Evolutionary conservation across 371 early-diverging fungal genomes (phyloP), one percentile per base, ranked within the genome.

Genomic region (Mortierella sp.): DNA sequence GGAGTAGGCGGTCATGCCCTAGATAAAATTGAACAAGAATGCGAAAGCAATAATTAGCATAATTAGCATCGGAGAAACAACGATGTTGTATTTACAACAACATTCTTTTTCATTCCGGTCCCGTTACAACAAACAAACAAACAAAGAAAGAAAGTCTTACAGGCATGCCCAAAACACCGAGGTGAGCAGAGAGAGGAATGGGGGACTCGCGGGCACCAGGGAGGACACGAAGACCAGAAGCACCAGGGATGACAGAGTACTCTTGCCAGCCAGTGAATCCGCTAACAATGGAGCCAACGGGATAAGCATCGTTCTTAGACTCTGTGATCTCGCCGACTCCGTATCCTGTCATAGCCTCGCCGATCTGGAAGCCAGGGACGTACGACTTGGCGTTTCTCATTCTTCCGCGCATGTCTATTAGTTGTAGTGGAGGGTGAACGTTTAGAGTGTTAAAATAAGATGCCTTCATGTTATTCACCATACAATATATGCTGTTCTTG

Each of bases 271-370:
- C 89, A 34, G 91, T 83, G 24, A 87, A 59, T 19, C 93, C 94
- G 40, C 89, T 87, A 24, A 95, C 94, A 28, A 92, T 76, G 74
- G 94, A 90, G 71, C 93, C 94, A 16, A 88, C 91, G 69, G 90
- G 80, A 89, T 90, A 93, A 44, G 90, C 79, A 28, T 85, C 78
- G 79, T 91, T 90, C 76, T 90, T 89, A n/a, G 93, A 92, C 55
- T 90, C 90, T 57, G 92, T 82, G 24, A 95, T 94, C 53, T 92
- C 89, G 26, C 88, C 88, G 78, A 95, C 90, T 37, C 89, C 93
- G 31, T 88, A 83, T 64, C 91, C 93, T 43, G 80, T 79, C 88
- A 95, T 79, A 10, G 93, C 90, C 77, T 93, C 71, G 71, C 90
- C 91, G 37, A 94, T 46, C 46, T 76, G 71, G 82, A 94, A 95